Base-by-base conservation (phyloP, 352 stramenopile genomes). In the Poterioochromonas sp. region DNA sequence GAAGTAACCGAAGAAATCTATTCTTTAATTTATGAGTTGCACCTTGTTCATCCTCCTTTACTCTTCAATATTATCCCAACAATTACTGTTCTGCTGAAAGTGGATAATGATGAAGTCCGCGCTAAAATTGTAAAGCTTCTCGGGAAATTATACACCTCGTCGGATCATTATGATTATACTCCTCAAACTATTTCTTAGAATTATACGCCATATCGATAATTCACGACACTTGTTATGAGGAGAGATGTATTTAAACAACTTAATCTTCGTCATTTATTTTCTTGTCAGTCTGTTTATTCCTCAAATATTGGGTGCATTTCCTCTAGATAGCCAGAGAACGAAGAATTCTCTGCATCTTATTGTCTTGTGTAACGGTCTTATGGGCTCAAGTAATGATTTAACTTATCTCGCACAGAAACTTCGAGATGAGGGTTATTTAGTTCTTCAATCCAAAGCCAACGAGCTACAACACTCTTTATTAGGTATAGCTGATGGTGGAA, bases 61-160 rank as follows among this genome's bases (percentile, higher is more conserved):
- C 47, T 84, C 15, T 47, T 80, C 35, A 60, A 80, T 43, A 83
- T 83, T 40, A 40, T 84, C 22, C 80, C 81, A 37, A 70, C 32
- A 39, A 22, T 84, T 22, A 44, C 39, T 22, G 51, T 68, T 0
- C 81, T 84, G 35, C 76, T 84, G 5, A 32, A 79, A 63, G 47
- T 35, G 22, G 71, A 80, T 8, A 77, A 85, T 32, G 43, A 68
- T 18, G 74, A 83, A 35, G 65, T 81, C 15, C 79, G 84, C 1
- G 43, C 53, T 0, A 64, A 78, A 32, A 77, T 76, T 26, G 68
- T 63, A n/a, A 40, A 71, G 8, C 51, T 85, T 40, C 49, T 86
- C 3, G 82, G 80, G 0, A 65, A 77, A 11, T 54, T 86, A 20
- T 86, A 82, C n/a, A n/a, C n/a, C n/a, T n/a, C n/a, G n/a, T n/a